Evolutionary conservation across 345 rosid genomes (phyloP).

Genomic region (Salix udensis): DNA sequence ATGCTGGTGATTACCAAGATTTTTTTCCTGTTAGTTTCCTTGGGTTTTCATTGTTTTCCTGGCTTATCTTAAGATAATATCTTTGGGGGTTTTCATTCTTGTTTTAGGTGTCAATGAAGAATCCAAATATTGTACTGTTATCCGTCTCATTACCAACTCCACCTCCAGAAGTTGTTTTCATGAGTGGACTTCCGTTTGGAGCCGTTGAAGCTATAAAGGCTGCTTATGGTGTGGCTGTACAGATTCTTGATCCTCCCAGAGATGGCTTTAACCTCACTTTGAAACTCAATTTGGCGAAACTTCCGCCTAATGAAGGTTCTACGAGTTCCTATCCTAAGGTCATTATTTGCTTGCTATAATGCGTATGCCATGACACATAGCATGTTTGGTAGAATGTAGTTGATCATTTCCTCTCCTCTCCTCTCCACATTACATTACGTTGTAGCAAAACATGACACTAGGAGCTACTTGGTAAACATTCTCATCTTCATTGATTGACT

Average conservation of each 20-base stretch:
- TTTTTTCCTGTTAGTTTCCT: not conserved
- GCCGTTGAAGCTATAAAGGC: conserved; percentile 94
- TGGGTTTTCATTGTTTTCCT: not conserved
- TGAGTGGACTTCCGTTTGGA: conserved; percentile 85
- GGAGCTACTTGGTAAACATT: not conserved
- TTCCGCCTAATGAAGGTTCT: conserved; percentile 88
- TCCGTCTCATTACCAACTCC: conserved; percentile 87
- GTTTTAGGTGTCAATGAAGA: conserved; percentile 79
- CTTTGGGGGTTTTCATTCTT: conserved; percentile 1
- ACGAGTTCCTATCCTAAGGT: conserved; percentile 44
- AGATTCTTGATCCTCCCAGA: conserved; percentile 96
- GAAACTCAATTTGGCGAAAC: conserved; percentile 80
- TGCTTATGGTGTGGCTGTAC: conserved; percentile 66
- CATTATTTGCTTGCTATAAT: conserved; percentile 38
- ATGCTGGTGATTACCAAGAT: conserved; percentile 51
- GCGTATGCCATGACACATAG: conserved; percentile 11
- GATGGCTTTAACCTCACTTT: conserved; percentile 93
- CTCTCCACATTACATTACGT: not conserved
- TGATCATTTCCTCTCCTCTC: not conserved
- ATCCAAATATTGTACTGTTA: conserved; percentile 58
- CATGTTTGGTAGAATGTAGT: not conserved
- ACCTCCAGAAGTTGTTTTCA: conserved; percentile 72
- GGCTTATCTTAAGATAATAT: not conserved
- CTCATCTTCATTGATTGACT: not conserved
- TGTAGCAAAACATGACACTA: not conserved